A percentile compares a stretch with the other conserved stretches of the same genome.
phyloP scores from a whole-genome alignment of 169 alveolate species.

The Condylostoma magnum region DNA sequence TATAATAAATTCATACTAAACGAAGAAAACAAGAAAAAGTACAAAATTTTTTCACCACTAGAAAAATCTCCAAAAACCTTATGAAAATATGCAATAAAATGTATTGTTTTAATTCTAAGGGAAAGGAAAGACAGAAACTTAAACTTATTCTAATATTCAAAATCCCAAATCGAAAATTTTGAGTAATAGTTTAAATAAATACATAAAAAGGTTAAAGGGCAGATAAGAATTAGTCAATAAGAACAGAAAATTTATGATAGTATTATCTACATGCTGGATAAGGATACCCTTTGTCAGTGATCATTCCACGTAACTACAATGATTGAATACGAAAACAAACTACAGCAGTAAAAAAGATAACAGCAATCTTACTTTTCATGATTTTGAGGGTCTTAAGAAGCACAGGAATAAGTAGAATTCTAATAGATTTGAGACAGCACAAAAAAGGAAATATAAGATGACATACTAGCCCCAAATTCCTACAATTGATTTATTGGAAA shows the following conservation, averaged over 20 bases:
- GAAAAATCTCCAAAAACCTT: neutral
- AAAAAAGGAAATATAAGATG: neutral
- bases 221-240: neutral
- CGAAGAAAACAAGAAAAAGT: conserved; percentile 15
- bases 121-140: conserved; percentile 21
- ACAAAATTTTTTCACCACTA: conserved; percentile 3
- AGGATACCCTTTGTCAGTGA: conserved; percentile 1
- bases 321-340: conserved; percentile 14
- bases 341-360: too few relatives aligned
- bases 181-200: neutral
- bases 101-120: neutral
- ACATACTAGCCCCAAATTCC: neutral
- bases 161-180: neutral
- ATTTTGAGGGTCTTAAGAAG: neutral
- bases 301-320: neutral
- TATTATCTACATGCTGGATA: neutral
- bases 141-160: conserved; percentile 1
- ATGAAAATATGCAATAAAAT: conserved; percentile 24
- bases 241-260: neutral
- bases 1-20: conserved; percentile 23
- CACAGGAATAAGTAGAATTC: neutral
- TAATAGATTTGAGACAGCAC: neutral
- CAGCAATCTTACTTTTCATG: neutral
- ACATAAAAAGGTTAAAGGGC: neutral
- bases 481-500: neutral